Evolutionary conservation across 2,329 filamentous ascomycete species (phyloP).

Genomic region (Diplocarpon rosae): DNA sequence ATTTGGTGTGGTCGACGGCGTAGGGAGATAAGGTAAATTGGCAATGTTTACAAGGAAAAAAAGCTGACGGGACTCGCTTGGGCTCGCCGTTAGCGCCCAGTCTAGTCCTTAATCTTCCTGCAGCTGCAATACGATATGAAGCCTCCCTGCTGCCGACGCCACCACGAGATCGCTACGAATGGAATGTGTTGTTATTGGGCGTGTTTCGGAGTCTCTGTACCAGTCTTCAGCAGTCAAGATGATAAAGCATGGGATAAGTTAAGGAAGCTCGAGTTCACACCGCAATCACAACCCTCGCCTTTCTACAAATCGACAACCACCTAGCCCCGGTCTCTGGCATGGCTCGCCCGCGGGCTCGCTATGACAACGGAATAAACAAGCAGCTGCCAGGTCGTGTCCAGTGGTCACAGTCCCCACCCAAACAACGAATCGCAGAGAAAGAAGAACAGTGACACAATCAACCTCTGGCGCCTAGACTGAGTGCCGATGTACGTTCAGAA

Average conservation of each 20-base stretch:
- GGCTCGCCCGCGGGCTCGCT: too few species aligned
- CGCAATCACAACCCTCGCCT: too few species aligned
- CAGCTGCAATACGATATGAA: constrained; percentile 6
- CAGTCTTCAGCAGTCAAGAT: constrained; percentile 6
- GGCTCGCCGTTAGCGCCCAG: background rate
- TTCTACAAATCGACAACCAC: constrained; percentile 1
- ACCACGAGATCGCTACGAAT: too few species aligned
- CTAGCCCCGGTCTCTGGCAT: background rate
- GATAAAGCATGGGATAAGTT: background rate
- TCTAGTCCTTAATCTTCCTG: constrained; percentile 2
- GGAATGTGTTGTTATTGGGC: constrained; percentile 3
- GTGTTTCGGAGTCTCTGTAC: constrained; percentile 2
- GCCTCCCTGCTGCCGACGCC: background rate
- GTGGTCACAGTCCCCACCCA: background rate
- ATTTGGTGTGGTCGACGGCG: background rate
- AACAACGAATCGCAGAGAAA: constrained; percentile 8
- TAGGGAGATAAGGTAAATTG: background rate
- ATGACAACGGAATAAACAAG: too few species aligned
- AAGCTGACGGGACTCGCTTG: background rate
- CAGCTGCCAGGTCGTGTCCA: constrained; percentile 3
- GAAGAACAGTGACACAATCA: constrained; percentile 1
- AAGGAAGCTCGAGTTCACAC: background rate
- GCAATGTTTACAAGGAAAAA: constrained; percentile 1
- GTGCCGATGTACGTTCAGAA: constrained; percentile 1
- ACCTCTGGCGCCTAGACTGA: constrained; percentile 8